These are phyloP conservation scores for Allomyces macrogynus DNA, from an alignment of 192 early-diverging fungal species.

Conservation along the genomic window DNA sequence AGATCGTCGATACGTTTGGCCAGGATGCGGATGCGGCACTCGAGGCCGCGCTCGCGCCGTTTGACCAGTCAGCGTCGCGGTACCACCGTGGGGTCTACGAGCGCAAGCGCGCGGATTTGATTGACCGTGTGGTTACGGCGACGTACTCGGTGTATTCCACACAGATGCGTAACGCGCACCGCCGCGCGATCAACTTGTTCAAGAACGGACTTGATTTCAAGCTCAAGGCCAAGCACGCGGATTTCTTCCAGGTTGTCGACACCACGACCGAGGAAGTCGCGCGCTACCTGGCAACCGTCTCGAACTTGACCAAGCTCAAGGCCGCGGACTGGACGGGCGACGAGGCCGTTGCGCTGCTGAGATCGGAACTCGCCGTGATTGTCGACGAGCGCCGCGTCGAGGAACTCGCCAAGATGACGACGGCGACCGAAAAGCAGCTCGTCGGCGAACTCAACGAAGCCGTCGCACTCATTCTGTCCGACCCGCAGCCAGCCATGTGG, in stretches of 20 bases:
- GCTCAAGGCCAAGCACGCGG: constrained; percentile 4
- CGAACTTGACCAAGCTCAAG: constrained; percentile 32
- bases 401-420: constrained; percentile 15
- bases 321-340: constrained; percentile 52
- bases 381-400: constrained; percentile 25
- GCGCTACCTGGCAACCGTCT: constrained; percentile 24
- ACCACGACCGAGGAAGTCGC: constrained; percentile 18
- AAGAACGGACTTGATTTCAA: constrained; percentile 20
- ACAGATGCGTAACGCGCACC: constrained; percentile 73
- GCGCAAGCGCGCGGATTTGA: constrained; percentile 64
- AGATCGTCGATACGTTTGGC: constrained; percentile 59
- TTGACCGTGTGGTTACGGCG: constrained; percentile 50
- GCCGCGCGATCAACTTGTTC: constrained; percentile 48
- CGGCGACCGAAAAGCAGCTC: constrained; percentile 6
- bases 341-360: constrained; percentile 32
- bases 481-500: constrained; percentile 52
- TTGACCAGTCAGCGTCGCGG: constrained; percentile 75
- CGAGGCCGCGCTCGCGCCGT: constrained; percentile 37
- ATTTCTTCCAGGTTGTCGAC: constrained; percentile 44
- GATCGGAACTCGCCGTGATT: constrained; percentile 38
- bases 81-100: constrained; percentile 77
- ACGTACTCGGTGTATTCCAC: constrained; percentile 59
- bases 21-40: constrained; percentile 32
- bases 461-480: constrained; percentile 45
- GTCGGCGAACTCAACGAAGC: constrained; percentile 44